A percentile compares a stretch with the other conserved stretches of the same genome.
Conservation (phyloP, 2,329 filamentous ascomycete species). For the Arachnomyces sp. region DNA sequence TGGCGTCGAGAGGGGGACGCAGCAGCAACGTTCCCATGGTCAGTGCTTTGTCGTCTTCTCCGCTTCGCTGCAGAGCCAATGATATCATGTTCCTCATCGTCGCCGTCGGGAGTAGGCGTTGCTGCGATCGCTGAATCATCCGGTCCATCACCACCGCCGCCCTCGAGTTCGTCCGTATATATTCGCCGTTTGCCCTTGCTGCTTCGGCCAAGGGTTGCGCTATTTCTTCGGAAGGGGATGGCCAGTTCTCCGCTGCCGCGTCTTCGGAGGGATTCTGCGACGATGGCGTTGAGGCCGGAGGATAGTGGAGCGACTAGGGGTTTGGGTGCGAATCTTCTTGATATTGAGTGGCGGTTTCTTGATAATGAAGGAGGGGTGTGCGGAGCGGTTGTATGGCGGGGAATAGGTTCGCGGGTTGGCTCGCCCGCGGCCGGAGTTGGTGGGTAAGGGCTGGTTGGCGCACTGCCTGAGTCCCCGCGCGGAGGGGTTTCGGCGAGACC, state of each 20-base stretch:
- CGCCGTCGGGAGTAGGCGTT: too few relatives aligned
- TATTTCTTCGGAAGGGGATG: not conserved
- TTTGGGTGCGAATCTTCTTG: slow-evolving; percentile 48
- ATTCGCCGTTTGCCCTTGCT: too few relatives aligned
- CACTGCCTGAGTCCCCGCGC: slow-evolving; percentile 9
- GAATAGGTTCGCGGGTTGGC: slow-evolving; percentile 16
- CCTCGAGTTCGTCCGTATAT: too few relatives aligned
- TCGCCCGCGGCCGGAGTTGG: slow-evolving; percentile 9
- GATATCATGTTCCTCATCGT: too few relatives aligned
- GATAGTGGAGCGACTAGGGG: slow-evolving; percentile 55
- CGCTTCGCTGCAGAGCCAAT: too few relatives aligned
- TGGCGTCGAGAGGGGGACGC: too few relatives aligned
- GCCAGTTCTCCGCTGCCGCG: slow-evolving; percentile 1
- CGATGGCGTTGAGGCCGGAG: slow-evolving; percentile 54
- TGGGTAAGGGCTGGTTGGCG: slow-evolving; percentile 12
- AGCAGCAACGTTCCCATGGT: too few relatives aligned
- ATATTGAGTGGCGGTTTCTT: slow-evolving; percentile 42
- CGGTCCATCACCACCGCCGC: too few relatives aligned
- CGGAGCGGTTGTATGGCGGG: slow-evolving; percentile 12
- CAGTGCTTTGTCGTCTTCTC: too few relatives aligned
- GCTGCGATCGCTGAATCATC: too few relatives aligned
- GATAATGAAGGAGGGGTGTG: slow-evolving; percentile 21
- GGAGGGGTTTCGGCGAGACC: slow-evolving; percentile 21
- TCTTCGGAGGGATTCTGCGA: slow-evolving; percentile 43
- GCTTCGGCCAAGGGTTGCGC: not conserved